Evolutionary conservation across 129 eudicot species (phyloP).

Genomic region (Pseudognaphalium luteoalbum): DNA sequence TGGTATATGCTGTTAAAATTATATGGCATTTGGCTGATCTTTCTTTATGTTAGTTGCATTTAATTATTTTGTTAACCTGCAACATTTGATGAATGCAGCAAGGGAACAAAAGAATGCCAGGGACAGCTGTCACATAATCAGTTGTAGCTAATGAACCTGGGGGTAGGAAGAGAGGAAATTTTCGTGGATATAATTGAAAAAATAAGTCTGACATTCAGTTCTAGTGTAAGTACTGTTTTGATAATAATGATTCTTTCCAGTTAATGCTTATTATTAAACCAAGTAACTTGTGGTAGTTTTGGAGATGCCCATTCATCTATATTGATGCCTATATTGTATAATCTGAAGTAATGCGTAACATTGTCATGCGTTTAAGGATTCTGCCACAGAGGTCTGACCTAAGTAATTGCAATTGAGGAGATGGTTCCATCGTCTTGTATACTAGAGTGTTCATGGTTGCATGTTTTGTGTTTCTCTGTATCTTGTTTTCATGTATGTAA

Average conservation of each 20-base stretch:
- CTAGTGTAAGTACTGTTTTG: conserved; percentile 64
- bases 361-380: no score
- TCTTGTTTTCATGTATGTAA: no score
- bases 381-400: no score
- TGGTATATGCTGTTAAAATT: conserved; percentile 49
- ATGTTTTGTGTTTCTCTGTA: no score
- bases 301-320: not conserved
- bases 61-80: conserved; percentile 16
- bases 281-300: not conserved
- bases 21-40: conserved; percentile 7
- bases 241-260: not conserved
- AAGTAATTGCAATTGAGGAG: not conserved
- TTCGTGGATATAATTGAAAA: conserved; percentile 97
- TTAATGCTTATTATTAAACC: not conserved
- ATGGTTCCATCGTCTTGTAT: not conserved
- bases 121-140: conserved; percentile 97
- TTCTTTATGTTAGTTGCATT: conserved; percentile 10
- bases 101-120: conserved; percentile 97
- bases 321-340: not conserved
- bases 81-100: conserved; percentile 56
- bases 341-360: not conserved
- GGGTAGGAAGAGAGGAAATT: conserved; percentile 92
- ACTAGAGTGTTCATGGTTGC: no score
- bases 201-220: conserved; percentile 95
- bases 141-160: conserved; percentile 96